These are phyloP conservation scores for Abortiporus biennis DNA, from an alignment of 1,284 basidiomycete genomes.

Conservation along the genomic window DNA sequence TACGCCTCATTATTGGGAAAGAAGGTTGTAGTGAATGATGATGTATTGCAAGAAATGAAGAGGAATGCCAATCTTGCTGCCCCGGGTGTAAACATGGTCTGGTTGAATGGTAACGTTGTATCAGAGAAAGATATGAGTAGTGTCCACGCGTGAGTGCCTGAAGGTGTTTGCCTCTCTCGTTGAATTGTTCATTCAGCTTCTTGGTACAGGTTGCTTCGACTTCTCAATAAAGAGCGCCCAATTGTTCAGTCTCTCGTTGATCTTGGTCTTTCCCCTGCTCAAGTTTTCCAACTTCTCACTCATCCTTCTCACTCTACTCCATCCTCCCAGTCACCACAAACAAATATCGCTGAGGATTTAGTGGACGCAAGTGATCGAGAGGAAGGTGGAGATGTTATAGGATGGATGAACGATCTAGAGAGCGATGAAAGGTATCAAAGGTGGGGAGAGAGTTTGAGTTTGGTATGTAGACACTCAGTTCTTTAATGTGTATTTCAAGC, in stretches of 20 bases:
- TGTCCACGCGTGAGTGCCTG: no score
- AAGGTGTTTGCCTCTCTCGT: no score
- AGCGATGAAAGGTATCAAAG: constrained; percentile 66
- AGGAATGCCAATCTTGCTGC: constrained; percentile 49
- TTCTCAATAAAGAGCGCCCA: constrained; percentile 69
- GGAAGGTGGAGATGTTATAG: constrained; percentile 71
- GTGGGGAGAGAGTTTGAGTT: constrained; percentile 42
- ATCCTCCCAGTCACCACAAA: constrained; percentile 38
- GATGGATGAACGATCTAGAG: constrained; percentile 90
- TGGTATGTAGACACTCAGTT: background rate
- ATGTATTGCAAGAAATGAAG: constrained; percentile 52
- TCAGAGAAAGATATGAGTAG: constrained; percentile 60
- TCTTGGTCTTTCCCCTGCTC: constrained; percentile 53
- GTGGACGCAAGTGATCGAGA: constrained; percentile 85
- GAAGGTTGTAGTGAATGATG: constrained; percentile 48
- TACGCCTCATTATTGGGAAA: constrained; percentile 71
- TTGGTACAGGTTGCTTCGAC: constrained; percentile 53
- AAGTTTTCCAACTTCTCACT: constrained; percentile 71
- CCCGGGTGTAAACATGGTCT: constrained; percentile 53
- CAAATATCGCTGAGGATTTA: constrained; percentile 66
- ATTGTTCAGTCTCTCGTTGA: constrained; percentile 57
- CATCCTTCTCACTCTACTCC: constrained; percentile 49
- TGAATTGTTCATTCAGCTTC: background rate
- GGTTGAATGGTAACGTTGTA: constrained; percentile 75
- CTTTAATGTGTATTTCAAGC: background rate